These are phyloP conservation scores for Chenopodium berlandieri DNA, from an alignment of 148 eudicot species.

Conservation along the genomic window DNA sequence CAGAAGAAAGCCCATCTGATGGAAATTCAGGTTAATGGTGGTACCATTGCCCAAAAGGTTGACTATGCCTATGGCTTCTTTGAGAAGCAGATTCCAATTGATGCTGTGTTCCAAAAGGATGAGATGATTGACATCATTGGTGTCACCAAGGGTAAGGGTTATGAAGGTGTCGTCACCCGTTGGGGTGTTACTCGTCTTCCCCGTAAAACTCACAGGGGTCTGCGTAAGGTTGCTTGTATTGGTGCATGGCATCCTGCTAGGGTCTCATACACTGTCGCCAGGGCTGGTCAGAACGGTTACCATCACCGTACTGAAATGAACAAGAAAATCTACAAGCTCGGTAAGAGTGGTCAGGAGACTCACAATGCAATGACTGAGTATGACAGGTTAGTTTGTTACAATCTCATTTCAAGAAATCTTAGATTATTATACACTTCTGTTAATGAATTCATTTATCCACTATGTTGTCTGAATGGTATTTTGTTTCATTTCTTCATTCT, in stretches of 20 bases:
- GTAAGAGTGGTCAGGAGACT: slow-evolving; percentile 50
- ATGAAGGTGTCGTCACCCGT: slow-evolving; percentile 80
- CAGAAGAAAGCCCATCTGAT: slow-evolving; percentile 78
- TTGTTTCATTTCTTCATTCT: background rate
- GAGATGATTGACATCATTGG: slow-evolving; percentile 79
- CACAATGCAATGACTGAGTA: slow-evolving; percentile 57
- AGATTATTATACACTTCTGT: no score
- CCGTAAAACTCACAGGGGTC: slow-evolving; percentile 76
- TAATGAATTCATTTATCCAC: no score
- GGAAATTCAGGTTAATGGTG: slow-evolving; percentile 88
- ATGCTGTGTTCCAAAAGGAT: slow-evolving; percentile 80
- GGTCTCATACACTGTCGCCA: slow-evolving; percentile 70
- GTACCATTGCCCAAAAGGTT: slow-evolving; percentile 71
- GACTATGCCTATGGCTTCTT: slow-evolving; percentile 71
- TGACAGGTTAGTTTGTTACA: slow-evolving; percentile 48
- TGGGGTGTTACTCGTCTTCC: slow-evolving; percentile 85
- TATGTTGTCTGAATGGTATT: no score
- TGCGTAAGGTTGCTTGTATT: slow-evolving; percentile 77
- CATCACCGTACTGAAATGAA: slow-evolving; percentile 81
- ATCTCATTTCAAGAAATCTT: no score
- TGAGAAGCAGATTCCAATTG: slow-evolving; percentile 72
- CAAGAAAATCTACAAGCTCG: slow-evolving; percentile 73
- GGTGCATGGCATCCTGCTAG: slow-evolving; percentile 83
- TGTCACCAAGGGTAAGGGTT: slow-evolving; percentile 76
- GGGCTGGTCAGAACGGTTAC: slow-evolving; percentile 82